Evolutionary conservation across 371 early-diverging fungal species (phyloP).

Genomic region (Encephalitozoon hellem): DNA sequence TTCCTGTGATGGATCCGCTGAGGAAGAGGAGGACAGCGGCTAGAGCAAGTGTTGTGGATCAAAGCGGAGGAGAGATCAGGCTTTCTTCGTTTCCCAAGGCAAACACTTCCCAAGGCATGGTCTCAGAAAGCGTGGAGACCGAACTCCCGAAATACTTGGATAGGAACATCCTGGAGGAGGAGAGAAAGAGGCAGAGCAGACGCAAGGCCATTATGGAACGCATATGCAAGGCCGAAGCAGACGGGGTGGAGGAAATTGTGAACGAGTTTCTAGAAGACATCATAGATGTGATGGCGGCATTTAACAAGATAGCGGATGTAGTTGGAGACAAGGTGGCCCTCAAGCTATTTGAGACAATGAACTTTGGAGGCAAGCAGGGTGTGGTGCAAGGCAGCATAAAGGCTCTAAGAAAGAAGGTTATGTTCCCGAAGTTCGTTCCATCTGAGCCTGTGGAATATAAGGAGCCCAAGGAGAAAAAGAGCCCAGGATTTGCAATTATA

Average conservation of each 20-base stretch:
- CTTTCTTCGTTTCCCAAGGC: neutral
- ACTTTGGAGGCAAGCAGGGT: conserved; percentile 24
- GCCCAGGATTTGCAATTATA: conserved; percentile 25
- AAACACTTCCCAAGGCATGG: neutral
- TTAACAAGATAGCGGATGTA: conserved; percentile 1
- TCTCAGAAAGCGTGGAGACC: neutral
- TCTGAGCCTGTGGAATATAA: neutral
- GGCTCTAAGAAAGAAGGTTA: conserved; percentile 36
- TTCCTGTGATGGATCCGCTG: conserved; percentile 19
- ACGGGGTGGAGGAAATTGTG: conserved; percentile 26
- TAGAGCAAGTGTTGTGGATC: neutral
- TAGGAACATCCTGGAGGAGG: conserved; percentile 31
- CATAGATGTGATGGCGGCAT: neutral
- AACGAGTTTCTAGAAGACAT: conserved; percentile 23
- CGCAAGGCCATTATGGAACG: conserved; percentile 27
- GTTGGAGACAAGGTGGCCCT: conserved; percentile 26
- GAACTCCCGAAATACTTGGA: conserved; percentile 48
- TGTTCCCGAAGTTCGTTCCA: conserved; percentile 50
- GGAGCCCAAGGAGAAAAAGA: neutral
- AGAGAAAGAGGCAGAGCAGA: neutral
- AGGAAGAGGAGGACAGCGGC: neutral
- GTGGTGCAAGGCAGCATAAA: conserved; percentile 39
- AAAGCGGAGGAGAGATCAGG: neutral
- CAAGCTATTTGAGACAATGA: conserved; percentile 42
- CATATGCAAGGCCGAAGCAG: conserved; percentile 4